Base-by-base conservation (phyloP, 139 green algal species). In the Auxenochlorella pyrenoidosa region DNA sequence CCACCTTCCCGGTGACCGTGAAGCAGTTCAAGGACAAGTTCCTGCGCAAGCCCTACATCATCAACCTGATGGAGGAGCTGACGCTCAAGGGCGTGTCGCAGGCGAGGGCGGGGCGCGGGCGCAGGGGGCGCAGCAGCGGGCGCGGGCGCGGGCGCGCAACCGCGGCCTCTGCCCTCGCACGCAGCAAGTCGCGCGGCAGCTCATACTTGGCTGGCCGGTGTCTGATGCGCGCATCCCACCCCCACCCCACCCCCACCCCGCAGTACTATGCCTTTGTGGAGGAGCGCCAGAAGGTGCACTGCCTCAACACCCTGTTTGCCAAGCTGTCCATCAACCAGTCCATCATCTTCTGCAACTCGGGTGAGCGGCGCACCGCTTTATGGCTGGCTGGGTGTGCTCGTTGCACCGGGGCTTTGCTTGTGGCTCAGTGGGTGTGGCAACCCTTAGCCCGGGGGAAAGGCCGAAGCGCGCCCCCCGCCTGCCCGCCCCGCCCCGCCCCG, bases 291-390 rank as follows among this genome's bases (percentile, higher is more conserved):
- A 99, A 99, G 92, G 94, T 98, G 73, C 96, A 98, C 90, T 95
- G 93, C 90, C 86, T 95, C 30, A 95, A 99, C 94, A 99, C 97
- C 0, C 94, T 99, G 28, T 99, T 99, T 92, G 96, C 93, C 73
- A 98, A 98, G 94, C 93, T 97, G 30, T 88, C 83, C 47, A 92
- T 92, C 87, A 92, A 92, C 63, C 89, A 92, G 86, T 98, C 95
- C 85, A 99, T 99, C 93, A 99, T 99, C 88, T 99, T 99, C 92
- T 99, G 98, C 96, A 99, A 99, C 96, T 98, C 94, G 32, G 98
- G 99, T 43, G 99, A 99, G 90, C 10, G 47, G 47, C 47, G n/a
- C n/a, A n/a, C n/a, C n/a, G n/a, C n/a, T n/a, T n/a, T n/a, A n/a
- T n/a, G n/a, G n/a, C n/a, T n/a, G n/a, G n/a, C n/a, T n/a, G n/a